Conservation (phyloP, 2,329 filamentous ascomycete species). For the Fonsecaea pugnacius region DNA sequence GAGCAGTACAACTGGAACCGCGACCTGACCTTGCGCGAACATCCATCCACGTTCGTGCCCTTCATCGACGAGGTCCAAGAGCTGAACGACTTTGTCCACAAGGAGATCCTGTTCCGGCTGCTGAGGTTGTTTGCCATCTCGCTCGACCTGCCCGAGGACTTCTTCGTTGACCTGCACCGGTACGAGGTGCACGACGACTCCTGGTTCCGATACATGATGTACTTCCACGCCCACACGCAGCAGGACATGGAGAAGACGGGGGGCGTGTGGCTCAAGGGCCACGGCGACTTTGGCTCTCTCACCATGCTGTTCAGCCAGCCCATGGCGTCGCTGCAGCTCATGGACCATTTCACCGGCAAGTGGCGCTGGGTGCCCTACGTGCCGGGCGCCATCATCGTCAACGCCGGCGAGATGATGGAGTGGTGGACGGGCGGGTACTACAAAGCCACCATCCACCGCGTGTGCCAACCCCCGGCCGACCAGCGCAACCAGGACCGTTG, state of each 20-base stretch:
- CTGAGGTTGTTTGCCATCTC: slow-evolving; percentile 65
- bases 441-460: slow-evolving; percentile 21
- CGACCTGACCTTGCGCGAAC: slow-evolving; percentile 6
- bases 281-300: slow-evolving; percentile 62
- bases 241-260: slow-evolving; percentile 49
- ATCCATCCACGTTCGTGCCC: slow-evolving; percentile 39
- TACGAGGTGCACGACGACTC: slow-evolving; percentile 65
- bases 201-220: slow-evolving; percentile 66
- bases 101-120: slow-evolving; percentile 40
- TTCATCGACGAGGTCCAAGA: slow-evolving; percentile 61
- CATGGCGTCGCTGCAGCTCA: slow-evolving; percentile 61
- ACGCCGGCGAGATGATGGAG: slow-evolving; percentile 56
- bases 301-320: slow-evolving; percentile 64
- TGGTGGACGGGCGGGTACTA: slow-evolving; percentile 55
- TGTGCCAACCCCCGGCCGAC: slow-evolving; percentile 12
- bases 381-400: slow-evolving; percentile 58
- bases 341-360: slow-evolving; percentile 47
- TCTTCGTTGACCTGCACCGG: slow-evolving; percentile 60
- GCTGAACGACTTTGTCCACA: slow-evolving; percentile 49
- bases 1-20: slow-evolving; percentile 15
- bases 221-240: slow-evolving; percentile 52
- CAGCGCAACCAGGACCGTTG: slow-evolving; percentile 18
- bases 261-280: slow-evolving; percentile 54
- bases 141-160: slow-evolving; percentile 63
- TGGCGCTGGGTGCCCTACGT: slow-evolving; percentile 59